Evolutionary conservation across 208 protist species (phyloP).

Genomic region (Leishmania tarentolae): DNA sequence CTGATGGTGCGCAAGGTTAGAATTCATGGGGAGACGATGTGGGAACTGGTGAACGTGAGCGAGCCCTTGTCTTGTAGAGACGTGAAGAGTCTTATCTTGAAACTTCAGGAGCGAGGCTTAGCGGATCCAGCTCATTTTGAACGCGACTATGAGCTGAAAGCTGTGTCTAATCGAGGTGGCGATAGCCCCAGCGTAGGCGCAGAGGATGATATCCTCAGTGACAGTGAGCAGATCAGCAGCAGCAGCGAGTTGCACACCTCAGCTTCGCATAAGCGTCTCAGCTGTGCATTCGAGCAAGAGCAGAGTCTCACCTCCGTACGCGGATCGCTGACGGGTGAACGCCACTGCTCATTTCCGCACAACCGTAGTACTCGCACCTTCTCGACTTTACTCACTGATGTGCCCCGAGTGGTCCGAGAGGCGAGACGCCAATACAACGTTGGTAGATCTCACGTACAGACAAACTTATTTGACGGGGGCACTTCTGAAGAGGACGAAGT

Average conservation of each 20-base stretch:
- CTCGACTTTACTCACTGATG: slow-evolving; percentile 34
- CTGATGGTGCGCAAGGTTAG: slow-evolving; percentile 74
- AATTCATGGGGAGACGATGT: slow-evolving; percentile 44
- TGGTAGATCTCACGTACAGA: slow-evolving; percentile 51
- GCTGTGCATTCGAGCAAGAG: slow-evolving; percentile 28
- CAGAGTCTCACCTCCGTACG: slow-evolving; percentile 19
- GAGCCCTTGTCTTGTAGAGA: slow-evolving; percentile 51
- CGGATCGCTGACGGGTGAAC: not conserved
- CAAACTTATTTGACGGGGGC: slow-evolving; percentile 26
- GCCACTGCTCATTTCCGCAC: not conserved
- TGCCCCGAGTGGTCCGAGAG: slow-evolving; percentile 54
- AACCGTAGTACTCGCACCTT: slow-evolving; percentile 27
- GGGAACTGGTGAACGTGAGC: slow-evolving; percentile 78
- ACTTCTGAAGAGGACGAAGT: slow-evolving; percentile 76
- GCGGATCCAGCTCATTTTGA: slow-evolving; percentile 51
- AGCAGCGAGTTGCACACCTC: slow-evolving; percentile 20
- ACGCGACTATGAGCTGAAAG: slow-evolving; percentile 44
- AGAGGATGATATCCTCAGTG: slow-evolving; percentile 19
- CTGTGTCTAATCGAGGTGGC: not conserved
- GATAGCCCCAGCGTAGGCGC: slow-evolving; percentile 13
- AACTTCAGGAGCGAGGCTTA: slow-evolving; percentile 62
- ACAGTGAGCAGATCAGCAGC: slow-evolving; percentile 19
- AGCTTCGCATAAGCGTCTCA: slow-evolving; percentile 19
- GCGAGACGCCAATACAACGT: slow-evolving; percentile 82
- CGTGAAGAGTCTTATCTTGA: slow-evolving; percentile 57